These are phyloP conservation scores for Wickerhamomyces rabaulensis DNA, from an alignment of 805 yeast species.

Conservation along the genomic window DNA sequence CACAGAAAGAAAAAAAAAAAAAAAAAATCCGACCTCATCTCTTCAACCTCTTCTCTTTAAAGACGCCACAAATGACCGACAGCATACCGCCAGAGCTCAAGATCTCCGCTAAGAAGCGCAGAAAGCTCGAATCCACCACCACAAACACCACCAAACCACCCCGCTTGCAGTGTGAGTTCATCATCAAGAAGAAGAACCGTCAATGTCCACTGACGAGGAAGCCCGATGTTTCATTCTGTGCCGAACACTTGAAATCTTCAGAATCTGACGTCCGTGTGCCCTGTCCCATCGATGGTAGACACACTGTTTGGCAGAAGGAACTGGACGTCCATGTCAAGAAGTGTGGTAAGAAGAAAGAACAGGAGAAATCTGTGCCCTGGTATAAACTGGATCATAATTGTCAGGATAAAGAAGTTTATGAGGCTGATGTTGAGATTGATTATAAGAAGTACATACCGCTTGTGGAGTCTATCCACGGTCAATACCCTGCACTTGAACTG, in stretches of 20 bases:
- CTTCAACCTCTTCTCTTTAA: too few relatives aligned
- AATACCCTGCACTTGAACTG: slow-evolving; percentile 26
- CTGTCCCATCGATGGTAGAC: slow-evolving; percentile 76
- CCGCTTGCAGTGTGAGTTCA: slow-evolving; percentile 40
- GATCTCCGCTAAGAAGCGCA: slow-evolving; percentile 8
- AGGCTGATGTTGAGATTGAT: slow-evolving; percentile 13
- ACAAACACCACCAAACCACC: slow-evolving; percentile 5
- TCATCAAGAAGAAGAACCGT: slow-evolving; percentile 45
- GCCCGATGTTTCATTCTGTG: slow-evolving; percentile 46
- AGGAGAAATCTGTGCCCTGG: slow-evolving; percentile 38
- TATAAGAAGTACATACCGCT: slow-evolving; percentile 27
- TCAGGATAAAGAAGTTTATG: neutral
- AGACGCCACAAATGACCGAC: neutral
- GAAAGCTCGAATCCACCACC: slow-evolving; percentile 8
- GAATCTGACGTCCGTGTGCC: slow-evolving; percentile 42
- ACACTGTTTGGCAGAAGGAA: slow-evolving; percentile 61
- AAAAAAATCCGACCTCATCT: neutral
- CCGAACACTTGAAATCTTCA: slow-evolving; percentile 45
- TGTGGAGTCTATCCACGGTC: slow-evolving; percentile 33
- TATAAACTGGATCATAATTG: slow-evolving; percentile 42
- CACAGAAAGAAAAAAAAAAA: too few relatives aligned
- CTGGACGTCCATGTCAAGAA: slow-evolving; percentile 51
- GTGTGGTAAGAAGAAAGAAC: slow-evolving; percentile 44
- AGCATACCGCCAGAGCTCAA: neutral
- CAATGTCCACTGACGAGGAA: slow-evolving; percentile 59